phyloP scores from a whole-genome alignment of 1,284 basidiomycete genomes.

The Ustilago shanxiensis region DNA sequence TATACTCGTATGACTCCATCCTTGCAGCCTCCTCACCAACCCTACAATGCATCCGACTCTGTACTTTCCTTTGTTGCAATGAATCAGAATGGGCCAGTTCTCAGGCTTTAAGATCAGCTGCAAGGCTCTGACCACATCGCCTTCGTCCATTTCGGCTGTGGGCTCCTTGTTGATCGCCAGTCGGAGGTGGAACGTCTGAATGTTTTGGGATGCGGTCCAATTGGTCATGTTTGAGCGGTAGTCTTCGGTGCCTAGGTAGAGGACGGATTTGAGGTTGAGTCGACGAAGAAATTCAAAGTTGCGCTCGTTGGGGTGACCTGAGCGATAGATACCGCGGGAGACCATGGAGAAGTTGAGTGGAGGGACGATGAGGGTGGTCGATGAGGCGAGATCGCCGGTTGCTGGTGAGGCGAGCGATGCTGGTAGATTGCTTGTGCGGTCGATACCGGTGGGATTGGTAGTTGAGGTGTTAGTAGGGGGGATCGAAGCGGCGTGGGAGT shows the following conservation, averaged over 20 bases:
- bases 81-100: conserved; percentile 65
- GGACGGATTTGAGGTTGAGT: conserved; percentile 61
- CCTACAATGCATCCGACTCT: conserved; percentile 66
- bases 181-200: conserved; percentile 61
- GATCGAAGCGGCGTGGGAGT: background rate
- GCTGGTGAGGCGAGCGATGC: background rate
- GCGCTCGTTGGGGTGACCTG: conserved; percentile 68
- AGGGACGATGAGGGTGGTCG: conserved; percentile 57
- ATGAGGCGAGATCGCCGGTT: conserved; percentile 13
- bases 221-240: conserved; percentile 60
- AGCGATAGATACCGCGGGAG: conserved; percentile 64
- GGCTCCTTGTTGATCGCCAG: conserved; percentile 69
- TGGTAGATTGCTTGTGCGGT: background rate
- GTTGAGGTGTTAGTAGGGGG: background rate
- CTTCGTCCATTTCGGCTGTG: conserved; percentile 66
- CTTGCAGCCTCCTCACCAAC: conserved; percentile 62
- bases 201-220: conserved; percentile 49
- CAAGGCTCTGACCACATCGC: conserved; percentile 55
- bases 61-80: conserved; percentile 70
- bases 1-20: conserved; percentile 68
- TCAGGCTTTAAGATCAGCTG: conserved; percentile 51
- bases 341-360: conserved; percentile 69
- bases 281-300: conserved; percentile 66
- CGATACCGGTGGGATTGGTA: background rate
- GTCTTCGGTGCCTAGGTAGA: conserved; percentile 66